Evolutionary conservation across 257 asterid genomes (phyloP).

Genomic region (Ilex aquifolium): DNA sequence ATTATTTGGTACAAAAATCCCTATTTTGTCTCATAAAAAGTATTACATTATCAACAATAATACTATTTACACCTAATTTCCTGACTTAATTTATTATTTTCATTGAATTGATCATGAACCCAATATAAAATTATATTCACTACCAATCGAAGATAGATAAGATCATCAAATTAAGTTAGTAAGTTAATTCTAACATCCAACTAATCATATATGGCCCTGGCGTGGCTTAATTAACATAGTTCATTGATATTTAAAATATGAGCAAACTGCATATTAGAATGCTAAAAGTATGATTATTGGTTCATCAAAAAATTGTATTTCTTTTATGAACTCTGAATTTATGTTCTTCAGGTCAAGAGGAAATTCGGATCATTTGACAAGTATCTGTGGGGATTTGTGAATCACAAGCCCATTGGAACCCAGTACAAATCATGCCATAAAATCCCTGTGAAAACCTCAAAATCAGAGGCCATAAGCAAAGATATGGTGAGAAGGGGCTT

Average conservation of each 20-base stretch:
- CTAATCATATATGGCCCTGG: too few species aligned
- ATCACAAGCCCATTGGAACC: conserved; percentile 50
- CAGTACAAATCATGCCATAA: conserved; percentile 55
- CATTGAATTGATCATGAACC: too few species aligned
- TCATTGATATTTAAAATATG: not conserved
- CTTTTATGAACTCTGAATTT: not conserved
- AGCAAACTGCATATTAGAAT: not conserved
- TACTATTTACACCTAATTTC: too few species aligned
- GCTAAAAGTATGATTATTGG: not conserved
- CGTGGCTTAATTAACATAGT: too few species aligned
- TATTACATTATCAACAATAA: too few species aligned
- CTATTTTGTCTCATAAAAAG: too few species aligned
- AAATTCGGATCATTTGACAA: conserved; percentile 50
- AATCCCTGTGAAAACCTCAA: conserved; percentile 83
- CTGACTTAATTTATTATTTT: too few species aligned
- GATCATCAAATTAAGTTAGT: too few species aligned
- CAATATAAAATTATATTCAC: too few species aligned
- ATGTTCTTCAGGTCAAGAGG: conserved; percentile 37
- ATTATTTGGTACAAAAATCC: too few species aligned
- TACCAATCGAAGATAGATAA: too few species aligned
- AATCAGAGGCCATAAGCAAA: conserved; percentile 80
- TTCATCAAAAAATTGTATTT: not conserved
- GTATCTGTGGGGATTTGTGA: conserved; percentile 76
- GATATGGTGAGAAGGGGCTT: conserved; percentile 79
- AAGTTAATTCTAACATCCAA: too few species aligned